Conservation (phyloP, 176 grass and related monocot species). For the Raddia distichophylla region DNA sequence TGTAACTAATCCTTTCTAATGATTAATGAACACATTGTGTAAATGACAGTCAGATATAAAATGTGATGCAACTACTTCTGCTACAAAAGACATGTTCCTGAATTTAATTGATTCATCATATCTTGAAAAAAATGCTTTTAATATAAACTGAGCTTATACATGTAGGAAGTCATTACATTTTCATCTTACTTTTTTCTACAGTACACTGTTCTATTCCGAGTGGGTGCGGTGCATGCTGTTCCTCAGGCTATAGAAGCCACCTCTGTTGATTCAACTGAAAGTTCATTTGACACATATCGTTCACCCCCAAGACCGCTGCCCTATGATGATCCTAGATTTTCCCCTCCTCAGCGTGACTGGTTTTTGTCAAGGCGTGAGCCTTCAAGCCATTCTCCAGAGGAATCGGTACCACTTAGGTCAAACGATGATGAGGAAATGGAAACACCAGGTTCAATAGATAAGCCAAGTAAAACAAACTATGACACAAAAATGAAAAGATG, state of each 20-base stretch:
- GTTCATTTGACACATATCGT: constrained; percentile 75
- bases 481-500: constrained; percentile 61
- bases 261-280: constrained; percentile 57
- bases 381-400: constrained; percentile 71
- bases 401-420: constrained; percentile 70
- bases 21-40: background rate
- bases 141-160: background rate
- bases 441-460: constrained; percentile 47
- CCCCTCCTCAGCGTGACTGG: constrained; percentile 51
- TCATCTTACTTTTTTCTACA: constrained; percentile 35
- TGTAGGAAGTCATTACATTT: background rate
- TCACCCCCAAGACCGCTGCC: constrained; percentile 82
- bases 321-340: constrained; percentile 91
- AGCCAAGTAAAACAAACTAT: constrained; percentile 68
- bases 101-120: background rate
- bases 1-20: background rate
- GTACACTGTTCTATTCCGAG: constrained; percentile 86
- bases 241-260: constrained; percentile 72
- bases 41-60: background rate
- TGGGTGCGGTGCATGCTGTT: constrained; percentile 56
- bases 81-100: background rate
- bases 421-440: constrained; percentile 60
- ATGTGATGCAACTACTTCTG: background rate
- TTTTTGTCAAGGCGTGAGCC: constrained; percentile 58
- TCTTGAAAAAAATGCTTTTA: background rate